These are phyloP conservation scores for Lavandula angustifolia DNA, from an alignment of 257 asterid species.

Conservation along the genomic window DNA sequence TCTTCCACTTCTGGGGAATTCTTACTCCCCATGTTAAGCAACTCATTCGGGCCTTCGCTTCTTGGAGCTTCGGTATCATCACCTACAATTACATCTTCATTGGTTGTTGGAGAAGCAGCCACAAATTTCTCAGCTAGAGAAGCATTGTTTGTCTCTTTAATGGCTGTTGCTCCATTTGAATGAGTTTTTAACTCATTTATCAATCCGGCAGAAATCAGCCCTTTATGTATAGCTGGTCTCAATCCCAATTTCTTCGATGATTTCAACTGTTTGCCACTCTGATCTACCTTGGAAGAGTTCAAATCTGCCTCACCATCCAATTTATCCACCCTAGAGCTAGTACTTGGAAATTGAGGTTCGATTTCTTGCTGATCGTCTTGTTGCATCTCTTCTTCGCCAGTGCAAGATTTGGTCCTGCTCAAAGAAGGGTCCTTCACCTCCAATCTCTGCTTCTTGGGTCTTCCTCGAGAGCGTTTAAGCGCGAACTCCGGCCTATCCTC, in stretches of 20 bases:
- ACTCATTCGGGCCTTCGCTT: slow-evolving; percentile 32
- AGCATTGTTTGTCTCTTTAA: slow-evolving; percentile 27
- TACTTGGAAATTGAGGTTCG: slow-evolving; percentile 35
- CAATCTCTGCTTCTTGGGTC: slow-evolving; percentile 33
- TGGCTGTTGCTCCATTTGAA: slow-evolving; percentile 33
- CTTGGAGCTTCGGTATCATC: slow-evolving; percentile 56
- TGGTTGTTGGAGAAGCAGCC: slow-evolving; percentile 26
- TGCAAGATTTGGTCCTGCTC: slow-evolving; percentile 31
- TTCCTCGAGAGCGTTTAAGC: slow-evolving; percentile 33
- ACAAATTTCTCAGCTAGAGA: slow-evolving; percentile 35
- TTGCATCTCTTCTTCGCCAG: slow-evolving; percentile 32
- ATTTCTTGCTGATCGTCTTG: slow-evolving; percentile 37
- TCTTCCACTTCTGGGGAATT: slow-evolving; percentile 31
- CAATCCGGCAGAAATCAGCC: slow-evolving; percentile 35
- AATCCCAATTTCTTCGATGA: slow-evolving; percentile 50
- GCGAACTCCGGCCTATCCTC: slow-evolving; percentile 34
- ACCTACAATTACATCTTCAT: slow-evolving; percentile 30
- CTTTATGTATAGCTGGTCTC: slow-evolving; percentile 46
- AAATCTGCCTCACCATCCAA: slow-evolving; percentile 32
- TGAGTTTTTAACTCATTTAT: slow-evolving; percentile 27
- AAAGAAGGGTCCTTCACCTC: slow-evolving; percentile 28
- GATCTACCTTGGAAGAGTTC: slow-evolving; percentile 38
- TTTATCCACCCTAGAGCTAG: slow-evolving; percentile 28
- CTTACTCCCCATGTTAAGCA: slow-evolving; percentile 21
- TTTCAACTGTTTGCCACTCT: slow-evolving; percentile 35